A percentile compares a stretch with the other conserved stretches of the same genome.
These are phyloP conservation scores for Globisporangium splendens DNA, from an alignment of 352 stramenopile genomes.

Conservation along the genomic window DNA sequence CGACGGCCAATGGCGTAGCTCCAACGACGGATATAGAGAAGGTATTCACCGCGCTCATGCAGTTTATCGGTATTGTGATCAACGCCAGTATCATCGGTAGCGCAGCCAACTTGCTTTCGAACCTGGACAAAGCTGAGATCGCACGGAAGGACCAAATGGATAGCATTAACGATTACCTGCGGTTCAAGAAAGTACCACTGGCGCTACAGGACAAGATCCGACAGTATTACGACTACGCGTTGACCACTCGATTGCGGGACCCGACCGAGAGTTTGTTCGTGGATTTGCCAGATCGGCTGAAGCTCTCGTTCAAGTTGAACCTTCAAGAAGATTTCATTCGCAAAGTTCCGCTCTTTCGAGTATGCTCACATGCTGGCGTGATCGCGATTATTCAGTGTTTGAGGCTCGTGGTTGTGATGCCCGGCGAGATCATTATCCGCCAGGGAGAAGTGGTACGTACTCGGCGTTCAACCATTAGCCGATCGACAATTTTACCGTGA, in stretches of 20 bases:
- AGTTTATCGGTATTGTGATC: slow-evolving; percentile 74
- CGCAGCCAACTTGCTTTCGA: slow-evolving; percentile 66
- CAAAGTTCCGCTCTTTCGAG: slow-evolving; percentile 70
- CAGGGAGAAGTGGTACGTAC: slow-evolving; percentile 43
- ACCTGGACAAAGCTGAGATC: slow-evolving; percentile 72
- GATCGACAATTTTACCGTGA: not conserved
- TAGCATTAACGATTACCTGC: slow-evolving; percentile 76
- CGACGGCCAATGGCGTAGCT: slow-evolving; percentile 58
- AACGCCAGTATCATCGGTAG: slow-evolving; percentile 82
- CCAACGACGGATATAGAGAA: slow-evolving; percentile 51
- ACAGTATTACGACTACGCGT: slow-evolving; percentile 73
- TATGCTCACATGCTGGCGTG: slow-evolving; percentile 60
- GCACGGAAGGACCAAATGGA: slow-evolving; percentile 78
- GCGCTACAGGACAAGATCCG: slow-evolving; percentile 68
- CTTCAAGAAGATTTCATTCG: slow-evolving; percentile 68
- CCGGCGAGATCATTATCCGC: slow-evolving; percentile 61
- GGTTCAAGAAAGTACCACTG: slow-evolving; percentile 75
- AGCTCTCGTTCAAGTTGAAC: slow-evolving; percentile 61
- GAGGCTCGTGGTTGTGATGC: slow-evolving; percentile 56
- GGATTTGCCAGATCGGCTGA: slow-evolving; percentile 68
- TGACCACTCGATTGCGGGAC: slow-evolving; percentile 51
- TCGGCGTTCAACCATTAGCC: not conserved
- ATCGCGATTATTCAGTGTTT: slow-evolving; percentile 77
- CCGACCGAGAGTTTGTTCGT: slow-evolving; percentile 61
- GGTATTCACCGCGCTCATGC: slow-evolving; percentile 60